Base-by-base conservation (phyloP, 2,329 filamentous ascomycete species). In the Akanthomyces uredinophilus region DNA sequence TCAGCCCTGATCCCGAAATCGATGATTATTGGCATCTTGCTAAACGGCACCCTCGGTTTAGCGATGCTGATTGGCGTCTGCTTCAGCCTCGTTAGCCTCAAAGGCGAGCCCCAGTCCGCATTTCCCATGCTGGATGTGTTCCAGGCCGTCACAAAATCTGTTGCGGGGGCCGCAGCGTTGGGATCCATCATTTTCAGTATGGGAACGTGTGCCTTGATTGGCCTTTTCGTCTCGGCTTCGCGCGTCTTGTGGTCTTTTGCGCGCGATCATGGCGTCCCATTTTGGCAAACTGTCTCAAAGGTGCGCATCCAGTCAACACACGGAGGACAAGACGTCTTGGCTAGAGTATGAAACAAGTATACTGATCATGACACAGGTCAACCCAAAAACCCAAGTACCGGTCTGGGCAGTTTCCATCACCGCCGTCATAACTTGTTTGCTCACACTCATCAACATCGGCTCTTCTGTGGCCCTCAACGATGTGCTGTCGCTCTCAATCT, bases 111-210 rank as follows among this genome's bases (percentile, higher is more conserved):
- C 16, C 35, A 51, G 46, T 59, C 50, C 46, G 50, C 51, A 0
- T 84, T 82, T 50, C 83, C 86, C 0, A 85, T 85, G 64, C 85
- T 88, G 67, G 76, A 84, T 54, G 77, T 86, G 24, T 86, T 86
- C 63, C 76, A 77, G 64, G 77, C 83, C 43, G 78, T 78, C 1
- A 81, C 82, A 4, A 72, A 77, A 2, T 80, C 77, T 18, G 70
- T 75, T 4, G 77, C 77, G 0, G 82, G 78, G 0, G 78, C 82
- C 0, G 78, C 78, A 2, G 76, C 79, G 27, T 83, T 85, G 78
- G 75, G 77, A 0, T 70, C 75, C 7, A 75, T 85, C 27, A 71
- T 85, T 5, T 74, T 83, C 3, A 69, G 83, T n/a, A 78, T 82
- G 29, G 72, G 79, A 4, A 77, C 78, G 1, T 80, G 77, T 29